Percentiles rank a stretch among this genome's conserved stretches.
Evolutionary conservation across 2,329 filamentous ascomycete species (phyloP).

Genomic region (Alternaria longipes): DNA sequence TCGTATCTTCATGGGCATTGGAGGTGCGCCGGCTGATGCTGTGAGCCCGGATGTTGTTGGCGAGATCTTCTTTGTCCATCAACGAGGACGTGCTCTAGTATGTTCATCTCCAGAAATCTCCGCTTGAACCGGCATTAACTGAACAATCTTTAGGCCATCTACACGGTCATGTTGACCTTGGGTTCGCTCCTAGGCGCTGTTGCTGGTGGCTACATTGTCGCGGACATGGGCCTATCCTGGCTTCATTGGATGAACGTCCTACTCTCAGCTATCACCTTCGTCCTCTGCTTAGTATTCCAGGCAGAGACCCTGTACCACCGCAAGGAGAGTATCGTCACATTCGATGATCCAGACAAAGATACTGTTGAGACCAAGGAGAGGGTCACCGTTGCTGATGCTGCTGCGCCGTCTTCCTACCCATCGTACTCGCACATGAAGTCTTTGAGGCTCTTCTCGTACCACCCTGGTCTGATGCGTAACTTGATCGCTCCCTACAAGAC

Average conservation of each 20-base stretch:
- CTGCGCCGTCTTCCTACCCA: conserved; percentile 28
- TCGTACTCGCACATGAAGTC: conserved; percentile 48
- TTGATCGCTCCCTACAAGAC: conserved; percentile 51
- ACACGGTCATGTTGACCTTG: conserved; percentile 52
- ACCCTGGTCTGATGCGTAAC: conserved; percentile 44
- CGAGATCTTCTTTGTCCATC: conserved; percentile 55
- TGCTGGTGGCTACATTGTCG: conserved; percentile 54
- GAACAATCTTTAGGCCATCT: conserved; percentile 45
- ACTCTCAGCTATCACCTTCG: conserved; percentile 43
- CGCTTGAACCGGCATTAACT: not conserved
- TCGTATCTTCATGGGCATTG: conserved; percentile 51
- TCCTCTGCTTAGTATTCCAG: conserved; percentile 49
- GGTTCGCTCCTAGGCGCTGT: conserved; percentile 53
- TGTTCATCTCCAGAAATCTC: not conserved
- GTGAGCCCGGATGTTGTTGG: conserved; percentile 54
- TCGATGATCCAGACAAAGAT: conserved; percentile 23
- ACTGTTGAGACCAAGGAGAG: conserved; percentile 31
- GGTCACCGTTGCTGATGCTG: conserved; percentile 12
- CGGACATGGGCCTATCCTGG: conserved; percentile 46
- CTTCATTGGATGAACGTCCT: conserved; percentile 55
- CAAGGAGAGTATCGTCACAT: conserved; percentile 21
- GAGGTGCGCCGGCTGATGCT: conserved; percentile 50
- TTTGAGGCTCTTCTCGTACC: conserved; percentile 49
- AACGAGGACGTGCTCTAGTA: conserved; percentile 54
- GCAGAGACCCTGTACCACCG: conserved; percentile 55